Percentiles rank a stretch among this genome's conserved stretches.
Evolutionary conservation across 1,139 yeast genomes (phyloP).

Genomic region (Debaryomycetaceae sp.): DNA sequence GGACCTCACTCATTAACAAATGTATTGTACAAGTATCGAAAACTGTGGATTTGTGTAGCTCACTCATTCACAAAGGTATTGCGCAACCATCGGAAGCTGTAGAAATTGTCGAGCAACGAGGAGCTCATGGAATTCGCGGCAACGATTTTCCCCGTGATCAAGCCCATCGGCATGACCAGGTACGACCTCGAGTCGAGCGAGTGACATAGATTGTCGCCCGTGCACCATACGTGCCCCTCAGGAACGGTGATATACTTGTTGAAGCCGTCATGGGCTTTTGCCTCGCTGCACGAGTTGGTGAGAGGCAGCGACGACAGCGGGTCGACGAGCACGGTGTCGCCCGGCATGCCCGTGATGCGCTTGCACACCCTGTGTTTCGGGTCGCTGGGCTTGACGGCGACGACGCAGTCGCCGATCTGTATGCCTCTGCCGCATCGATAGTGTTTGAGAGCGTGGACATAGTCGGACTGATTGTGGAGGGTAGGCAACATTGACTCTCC

Average conservation of each 20-base stretch:
- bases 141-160: constrained; percentile 80
- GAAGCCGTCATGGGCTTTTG: constrained; percentile 30
- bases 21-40: too few relatives aligned
- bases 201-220: constrained; percentile 85
- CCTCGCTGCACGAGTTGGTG: constrained; percentile 26
- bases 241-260: constrained; percentile 61
- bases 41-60: neutral
- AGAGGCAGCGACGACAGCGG: constrained; percentile 56
- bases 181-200: constrained; percentile 89
- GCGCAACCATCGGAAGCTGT: constrained; percentile 35
- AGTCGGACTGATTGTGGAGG: constrained; percentile 61
- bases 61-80: constrained; percentile 25
- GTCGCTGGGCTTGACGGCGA: constrained; percentile 84
- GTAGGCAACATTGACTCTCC: constrained; percentile 98
- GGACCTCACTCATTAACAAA: too few relatives aligned
- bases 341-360: constrained; percentile 93
- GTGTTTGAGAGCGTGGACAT: constrained; percentile 64
- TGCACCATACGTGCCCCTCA: constrained; percentile 92
- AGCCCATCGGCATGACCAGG: constrained; percentile 78
- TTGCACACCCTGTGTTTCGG: constrained; percentile 83
- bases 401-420: constrained; percentile 76
- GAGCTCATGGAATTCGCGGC: constrained; percentile 43
- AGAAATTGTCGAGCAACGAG: constrained; percentile 26
- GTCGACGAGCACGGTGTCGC: constrained; percentile 71
- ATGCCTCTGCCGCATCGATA: constrained; percentile 49